These are phyloP conservation scores for Debaryomycetaceae sp. DNA, from an alignment of 1,139 yeast species.

Conservation along the genomic window DNA sequence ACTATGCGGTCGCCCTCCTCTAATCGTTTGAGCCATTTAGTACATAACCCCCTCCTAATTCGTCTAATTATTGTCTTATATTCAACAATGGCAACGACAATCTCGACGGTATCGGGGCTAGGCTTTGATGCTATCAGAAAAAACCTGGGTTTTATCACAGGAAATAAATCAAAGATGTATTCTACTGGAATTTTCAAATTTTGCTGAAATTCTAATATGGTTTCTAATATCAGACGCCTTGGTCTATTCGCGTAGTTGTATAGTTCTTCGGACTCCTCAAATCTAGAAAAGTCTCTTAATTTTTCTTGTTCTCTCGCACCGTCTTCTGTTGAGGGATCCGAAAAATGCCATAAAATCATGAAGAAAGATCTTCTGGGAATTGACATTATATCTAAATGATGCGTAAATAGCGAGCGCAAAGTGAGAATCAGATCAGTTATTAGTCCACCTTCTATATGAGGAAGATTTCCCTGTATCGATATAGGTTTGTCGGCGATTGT, in stretches of 20 bases:
- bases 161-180: constrained; percentile 72
- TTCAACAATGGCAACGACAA: constrained; percentile 81
- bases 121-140: constrained; percentile 78
- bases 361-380: constrained; percentile 87
- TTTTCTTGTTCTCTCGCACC: constrained; percentile 67
- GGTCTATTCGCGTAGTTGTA: constrained; percentile 91
- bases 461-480: constrained; percentile 22
- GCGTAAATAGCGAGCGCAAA: constrained; percentile 64
- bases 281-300: constrained; percentile 68
- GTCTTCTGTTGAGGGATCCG: constrained; percentile 45
- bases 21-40: constrained; percentile 65
- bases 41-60: constrained; percentile 78
- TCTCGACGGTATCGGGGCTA: constrained; percentile 41
- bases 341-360: constrained; percentile 66
- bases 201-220: constrained; percentile 73
- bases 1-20: constrained; percentile 46
- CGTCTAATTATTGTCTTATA: constrained; percentile 79
- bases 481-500: constrained; percentile 61
- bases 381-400: constrained; percentile 77
- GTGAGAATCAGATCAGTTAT: constrained; percentile 51
- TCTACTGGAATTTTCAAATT: constrained; percentile 67
- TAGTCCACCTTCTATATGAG: constrained; percentile 55
- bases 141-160: constrained; percentile 72
- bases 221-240: constrained; percentile 80
- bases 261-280: constrained; percentile 73